Percentiles rank a stretch among this genome's conserved stretches.
These are phyloP conservation scores for Cicer arietinum DNA, from an alignment of 306 rosid genomes.

Conservation along the genomic window DNA sequence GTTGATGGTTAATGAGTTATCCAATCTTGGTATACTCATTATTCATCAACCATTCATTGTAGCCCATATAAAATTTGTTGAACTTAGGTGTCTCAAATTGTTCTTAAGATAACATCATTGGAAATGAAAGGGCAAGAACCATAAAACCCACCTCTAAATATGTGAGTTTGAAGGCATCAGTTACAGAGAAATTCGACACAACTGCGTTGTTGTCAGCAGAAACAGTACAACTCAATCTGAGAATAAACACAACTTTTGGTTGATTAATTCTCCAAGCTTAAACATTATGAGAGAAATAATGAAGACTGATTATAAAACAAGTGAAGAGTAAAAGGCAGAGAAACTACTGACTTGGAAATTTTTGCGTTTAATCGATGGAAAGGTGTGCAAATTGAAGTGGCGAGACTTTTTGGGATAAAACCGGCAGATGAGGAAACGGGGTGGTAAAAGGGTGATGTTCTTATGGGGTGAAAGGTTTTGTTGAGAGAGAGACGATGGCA, in stretches of 20 bases:
- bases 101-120: too few relatives aligned
- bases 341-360: slow-evolving; percentile 53
- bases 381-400: slow-evolving; percentile 34
- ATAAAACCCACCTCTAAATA: slow-evolving; percentile 77
- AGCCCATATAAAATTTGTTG: too few relatives aligned
- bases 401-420: slow-evolving; percentile 34
- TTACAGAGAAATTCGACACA: slow-evolving; percentile 58
- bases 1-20: too few relatives aligned
- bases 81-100: too few relatives aligned
- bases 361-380: slow-evolving; percentile 49
- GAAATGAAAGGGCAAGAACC: slow-evolving; percentile 15
- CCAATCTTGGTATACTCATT: too few relatives aligned
- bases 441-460: slow-evolving; percentile 19
- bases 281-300: background rate
- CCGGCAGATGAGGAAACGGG: slow-evolving; percentile 39
- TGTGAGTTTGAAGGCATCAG: slow-evolving; percentile 70
- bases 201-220: slow-evolving; percentile 72
- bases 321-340: slow-evolving; percentile 22
- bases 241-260: background rate
- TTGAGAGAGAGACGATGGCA: slow-evolving; percentile 52
- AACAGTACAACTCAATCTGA: slow-evolving; percentile 54
- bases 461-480: slow-evolving; percentile 43
- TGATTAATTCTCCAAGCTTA: background rate
- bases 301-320: slow-evolving; percentile 2
- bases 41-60: too few relatives aligned